Evolutionary conservation across 495 filamentous ascomycete genomes (phyloP).

Genomic region (Penicillium waksmanii): DNA sequence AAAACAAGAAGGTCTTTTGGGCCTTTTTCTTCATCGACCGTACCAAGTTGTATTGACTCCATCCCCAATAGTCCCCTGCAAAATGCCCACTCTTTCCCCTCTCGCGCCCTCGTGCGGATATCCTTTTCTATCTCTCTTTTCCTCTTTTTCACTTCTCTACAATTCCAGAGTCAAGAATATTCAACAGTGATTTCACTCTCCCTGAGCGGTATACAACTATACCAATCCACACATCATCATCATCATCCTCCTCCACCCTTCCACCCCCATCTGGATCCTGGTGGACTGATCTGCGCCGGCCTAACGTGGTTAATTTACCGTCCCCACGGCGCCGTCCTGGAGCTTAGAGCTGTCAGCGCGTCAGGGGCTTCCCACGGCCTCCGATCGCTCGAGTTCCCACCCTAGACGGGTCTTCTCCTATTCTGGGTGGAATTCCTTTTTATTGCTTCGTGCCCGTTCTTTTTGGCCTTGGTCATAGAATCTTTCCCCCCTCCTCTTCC

Average conservation of each 20-base stretch:
- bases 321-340: constrained; percentile 47
- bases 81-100: constrained; percentile 6
- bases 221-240: background rate
- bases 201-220: background rate
- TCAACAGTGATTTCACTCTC: too few relatives aligned
- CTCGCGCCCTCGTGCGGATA: constrained; percentile 17
- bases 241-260: constrained; percentile 7
- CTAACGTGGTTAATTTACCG: constrained; percentile 37
- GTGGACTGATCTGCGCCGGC: constrained; percentile 37
- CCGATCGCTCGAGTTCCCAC: constrained; percentile 39
- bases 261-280: constrained; percentile 6
- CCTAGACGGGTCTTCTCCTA: constrained; percentile 44
- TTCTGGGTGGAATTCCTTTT: constrained; percentile 44
- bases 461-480: constrained; percentile 33
- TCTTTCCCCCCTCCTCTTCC: constrained; percentile 24
- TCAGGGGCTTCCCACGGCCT: constrained; percentile 47
- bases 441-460: constrained; percentile 38
- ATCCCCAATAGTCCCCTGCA: constrained; percentile 7
- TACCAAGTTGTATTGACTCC: constrained; percentile 2
- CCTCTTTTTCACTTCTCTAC: constrained; percentile 5
- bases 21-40: constrained; percentile 1
- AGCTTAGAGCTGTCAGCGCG: constrained; percentile 46
- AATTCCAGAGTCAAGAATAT: background rate
- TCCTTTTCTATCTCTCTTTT: background rate
- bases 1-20: constrained; percentile 3